Base-by-base conservation (phyloP, 2,329 filamentous ascomycete genomes). In the Diaporthe ampelina region DNA sequence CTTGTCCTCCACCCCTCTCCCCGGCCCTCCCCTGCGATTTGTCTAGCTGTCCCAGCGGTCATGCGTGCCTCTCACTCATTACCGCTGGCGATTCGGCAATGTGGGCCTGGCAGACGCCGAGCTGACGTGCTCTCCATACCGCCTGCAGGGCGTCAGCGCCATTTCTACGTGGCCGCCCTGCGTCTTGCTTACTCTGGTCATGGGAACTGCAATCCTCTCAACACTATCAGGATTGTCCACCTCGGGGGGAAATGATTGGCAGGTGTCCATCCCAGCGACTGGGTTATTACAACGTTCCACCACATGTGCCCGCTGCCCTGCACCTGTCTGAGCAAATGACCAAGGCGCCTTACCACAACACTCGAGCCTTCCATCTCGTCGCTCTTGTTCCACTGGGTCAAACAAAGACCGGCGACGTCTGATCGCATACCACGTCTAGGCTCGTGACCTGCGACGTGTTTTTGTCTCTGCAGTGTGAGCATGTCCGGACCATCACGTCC, bases 111-210 rank as follows among this genome's bases (percentile, higher is more conserved):
- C 32, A 52, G 45, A 50, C 63, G 63, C 45, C 45, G 63, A 21
- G 63, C 63, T 52, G 45, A 67, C 29, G 63, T 67, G 63, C 45
- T 67, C 26, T 67, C 45, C 45, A 52, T 67, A 67, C 45, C 45
- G 45, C 63, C 63, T 67, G 63, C 63, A 67, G 29, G 45, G 29
- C 50, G 29, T 67, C 63, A 52, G 61, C 61, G 43, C 43, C 61
- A 40, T 50, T 50, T 67, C 43, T 50, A 67, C 45, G 61, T 67
- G 61, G 61, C 61, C 61, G 43, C 19, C 29, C 61, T 48, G 45
- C 45, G 45, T 32, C 45, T 19, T 67, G 63, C 63, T 67, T 67
- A 67, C 63, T 67, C 45, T 67, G 45, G 63, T 67, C 63, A 67
- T 52, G 63, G 63, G 63, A 67, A 52, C 63, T 37, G 45, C 63